Base-by-base conservation (phyloP, 371 early-diverging fungal genomes). In the Zopfochytrium polystomum region DNA sequence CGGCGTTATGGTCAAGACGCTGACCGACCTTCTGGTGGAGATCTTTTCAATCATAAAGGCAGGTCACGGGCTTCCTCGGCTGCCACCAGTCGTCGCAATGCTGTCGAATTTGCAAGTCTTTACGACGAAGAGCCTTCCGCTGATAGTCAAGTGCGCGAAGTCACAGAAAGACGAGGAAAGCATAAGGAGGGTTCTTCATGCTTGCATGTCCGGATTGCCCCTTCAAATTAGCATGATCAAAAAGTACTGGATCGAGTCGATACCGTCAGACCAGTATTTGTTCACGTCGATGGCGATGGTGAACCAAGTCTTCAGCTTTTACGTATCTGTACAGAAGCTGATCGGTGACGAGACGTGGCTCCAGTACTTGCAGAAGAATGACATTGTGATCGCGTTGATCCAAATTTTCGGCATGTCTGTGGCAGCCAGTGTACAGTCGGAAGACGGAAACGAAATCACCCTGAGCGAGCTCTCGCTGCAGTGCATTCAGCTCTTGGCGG, bases 401-500 rank as follows among this genome's bases (percentile, higher is more conserved):
- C 42, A 22, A 3, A 29, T 22, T n/a, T 61, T 20, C 7, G 49
- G 26, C 27, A 38, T 25, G 22, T 43, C 22, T 51, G 47, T 30
- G 26, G n/a, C n/a, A n/a, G n/a, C 64, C 25, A 43, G 32, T 22
- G 7, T 48, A 20, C 13, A 52, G 51, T 23, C 18, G 26, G n/a
- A 32, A 43, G 18, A 13, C 13, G 31, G 20, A 22, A 32, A 34
- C 26, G 33, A 31, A 27, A 11, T 18, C 42, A 55, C 23, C 47
- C 30, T 38, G 20, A n/a, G 23, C 9, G 49, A 57, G 22, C 11
- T 18, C 5, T 13, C 55, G 4, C 25, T 70, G 25, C 42, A 45
- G 31, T 35, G 66, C 4, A 38, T 62, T 29, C 60, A 63, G 18
- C 35, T 55, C 11, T 32, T 60, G 26, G 48, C 57, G n/a, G 9